These are phyloP conservation scores for Colletotrichum sp. DNA, from an alignment of 2,329 filamentous ascomycete species.

Conservation along the genomic window DNA sequence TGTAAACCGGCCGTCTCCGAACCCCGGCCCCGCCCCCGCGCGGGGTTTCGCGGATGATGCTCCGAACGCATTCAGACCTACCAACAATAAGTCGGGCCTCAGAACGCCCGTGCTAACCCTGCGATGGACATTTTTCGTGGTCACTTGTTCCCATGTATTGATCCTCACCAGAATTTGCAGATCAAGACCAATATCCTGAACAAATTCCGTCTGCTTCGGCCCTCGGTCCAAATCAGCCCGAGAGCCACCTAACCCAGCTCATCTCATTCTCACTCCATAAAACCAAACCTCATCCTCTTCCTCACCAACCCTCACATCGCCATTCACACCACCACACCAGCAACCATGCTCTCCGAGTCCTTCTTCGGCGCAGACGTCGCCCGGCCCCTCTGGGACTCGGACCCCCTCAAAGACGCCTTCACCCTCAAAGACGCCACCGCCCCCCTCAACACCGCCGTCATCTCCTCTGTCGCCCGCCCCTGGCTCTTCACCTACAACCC, in stretches of 20 bases:
- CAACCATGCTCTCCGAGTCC: background rate
- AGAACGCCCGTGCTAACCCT: background rate
- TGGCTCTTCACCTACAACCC: slow-evolving; percentile 27
- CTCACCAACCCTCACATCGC: background rate
- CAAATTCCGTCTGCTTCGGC: background rate
- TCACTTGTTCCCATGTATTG: background rate
- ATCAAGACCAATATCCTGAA: background rate
- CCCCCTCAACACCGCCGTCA: slow-evolving; percentile 19
- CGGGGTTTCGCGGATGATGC: background rate
- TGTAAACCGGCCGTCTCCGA: background rate
- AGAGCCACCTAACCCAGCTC: background rate
- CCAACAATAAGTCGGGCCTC: background rate
- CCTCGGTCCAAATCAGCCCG: background rate
- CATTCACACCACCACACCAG: background rate
- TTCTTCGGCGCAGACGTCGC: slow-evolving; percentile 20
- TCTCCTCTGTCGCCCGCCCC: slow-evolving; percentile 19
- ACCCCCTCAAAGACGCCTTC: slow-evolving; percentile 21
- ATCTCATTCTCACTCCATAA: background rate
- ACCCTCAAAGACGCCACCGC: slow-evolving; percentile 15
- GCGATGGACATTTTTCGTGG: background rate
- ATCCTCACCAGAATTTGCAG: background rate
- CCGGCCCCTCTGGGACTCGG: slow-evolving; percentile 21
- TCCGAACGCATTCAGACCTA: background rate
- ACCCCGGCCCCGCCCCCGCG: background rate
- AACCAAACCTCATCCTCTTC: background rate